Percentiles rank a stretch among this genome's conserved stretches.
Conservation (phyloP, 345 rosid genomes). For the Conringia planisiliqua region DNA sequence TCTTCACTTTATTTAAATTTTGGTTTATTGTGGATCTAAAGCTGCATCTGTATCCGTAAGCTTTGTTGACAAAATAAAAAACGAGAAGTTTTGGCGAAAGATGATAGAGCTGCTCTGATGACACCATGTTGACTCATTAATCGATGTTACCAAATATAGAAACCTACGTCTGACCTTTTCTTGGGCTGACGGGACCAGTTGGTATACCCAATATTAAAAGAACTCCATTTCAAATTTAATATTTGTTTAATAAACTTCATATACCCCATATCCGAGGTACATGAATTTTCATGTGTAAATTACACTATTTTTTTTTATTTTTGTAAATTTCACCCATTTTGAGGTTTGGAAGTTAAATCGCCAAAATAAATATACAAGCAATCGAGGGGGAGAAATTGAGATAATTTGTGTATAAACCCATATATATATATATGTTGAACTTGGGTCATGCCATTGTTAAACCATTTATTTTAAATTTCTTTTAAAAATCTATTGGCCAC, state of each 20-base stretch:
- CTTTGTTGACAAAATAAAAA: background rate
- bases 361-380: background rate
- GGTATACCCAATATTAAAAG: background rate
- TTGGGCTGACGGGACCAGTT: background rate
- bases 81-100: background rate
- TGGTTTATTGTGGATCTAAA: background rate
- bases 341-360: background rate
- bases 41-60: background rate
- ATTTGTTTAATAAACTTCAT: background rate
- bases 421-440: no score
- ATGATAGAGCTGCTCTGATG: conserved; percentile 5
- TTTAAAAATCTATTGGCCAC: no score
- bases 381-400: background rate
- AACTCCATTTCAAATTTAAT: background rate
- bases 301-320: background rate
- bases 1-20: background rate
- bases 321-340: background rate
- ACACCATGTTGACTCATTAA: background rate
- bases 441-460: no score
- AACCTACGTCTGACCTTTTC: background rate
- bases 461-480: no score
- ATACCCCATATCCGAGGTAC: background rate
- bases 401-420: background rate
- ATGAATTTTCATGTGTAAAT: background rate
- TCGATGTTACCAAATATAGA: background rate